Conservation (phyloP, 2,329 filamentous ascomycete species). For the Diplodia sapinea region DNA sequence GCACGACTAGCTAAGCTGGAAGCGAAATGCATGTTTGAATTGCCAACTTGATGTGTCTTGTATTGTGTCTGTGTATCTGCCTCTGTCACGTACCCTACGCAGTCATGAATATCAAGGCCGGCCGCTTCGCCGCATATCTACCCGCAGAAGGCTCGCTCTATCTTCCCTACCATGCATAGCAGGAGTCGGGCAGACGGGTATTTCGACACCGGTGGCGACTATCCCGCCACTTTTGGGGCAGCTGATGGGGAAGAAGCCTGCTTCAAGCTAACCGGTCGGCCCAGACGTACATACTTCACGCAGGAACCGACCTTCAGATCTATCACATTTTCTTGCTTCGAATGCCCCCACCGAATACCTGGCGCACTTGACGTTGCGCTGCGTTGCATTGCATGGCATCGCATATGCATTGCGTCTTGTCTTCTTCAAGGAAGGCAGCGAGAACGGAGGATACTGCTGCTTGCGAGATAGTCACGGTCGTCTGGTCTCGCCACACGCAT, state of each 20-base stretch:
- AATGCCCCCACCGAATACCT: neutral
- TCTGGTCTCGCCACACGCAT: neutral
- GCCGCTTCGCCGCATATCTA: too few relatives aligned
- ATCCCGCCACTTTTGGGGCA: neutral
- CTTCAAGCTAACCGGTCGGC: neutral
- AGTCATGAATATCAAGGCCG: neutral
- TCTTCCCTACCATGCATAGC: too few relatives aligned
- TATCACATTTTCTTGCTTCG: neutral
- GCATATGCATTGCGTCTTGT: neutral
- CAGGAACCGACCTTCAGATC: neutral
- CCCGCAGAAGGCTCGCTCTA: too few relatives aligned
- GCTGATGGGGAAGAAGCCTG: neutral
- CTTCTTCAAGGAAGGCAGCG: too few relatives aligned
- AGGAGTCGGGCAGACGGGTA: neutral
- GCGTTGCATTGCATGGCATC: neutral
- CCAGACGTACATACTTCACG: neutral
- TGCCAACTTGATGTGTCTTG: neutral
- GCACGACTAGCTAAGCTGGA: neutral
- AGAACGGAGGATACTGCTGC: neutral
- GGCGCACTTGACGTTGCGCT: neutral
- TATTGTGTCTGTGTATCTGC: neutral
- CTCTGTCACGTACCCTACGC: neutral
- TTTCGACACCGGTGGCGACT: neutral
- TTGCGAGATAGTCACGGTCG: neutral
- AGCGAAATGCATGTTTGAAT: neutral